Evolutionary conservation across 495 filamentous ascomycete species (phyloP).

Genomic region (Parathielavia appendiculata): DNA sequence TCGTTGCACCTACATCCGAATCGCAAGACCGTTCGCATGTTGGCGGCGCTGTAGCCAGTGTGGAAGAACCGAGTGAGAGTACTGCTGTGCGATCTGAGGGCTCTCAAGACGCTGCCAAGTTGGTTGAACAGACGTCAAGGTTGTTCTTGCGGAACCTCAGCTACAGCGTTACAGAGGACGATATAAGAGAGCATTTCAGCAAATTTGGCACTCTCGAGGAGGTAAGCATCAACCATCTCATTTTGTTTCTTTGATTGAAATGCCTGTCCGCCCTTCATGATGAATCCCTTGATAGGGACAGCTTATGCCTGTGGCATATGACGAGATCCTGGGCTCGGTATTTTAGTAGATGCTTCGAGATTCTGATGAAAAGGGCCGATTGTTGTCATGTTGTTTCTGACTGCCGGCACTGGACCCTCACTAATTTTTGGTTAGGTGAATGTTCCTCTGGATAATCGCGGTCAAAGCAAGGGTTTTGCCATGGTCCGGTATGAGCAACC

Average conservation of each 20-base stretch:
- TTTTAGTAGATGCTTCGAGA: conserved; percentile 62
- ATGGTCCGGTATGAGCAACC: conserved; percentile 72
- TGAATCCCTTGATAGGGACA: conserved; percentile 99
- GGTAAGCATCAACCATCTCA: conserved; percentile 52
- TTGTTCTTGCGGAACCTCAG: conserved; percentile 87
- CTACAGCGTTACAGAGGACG: conserved; percentile 72
- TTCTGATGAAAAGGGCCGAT: conserved; percentile 39
- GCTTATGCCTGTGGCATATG: conserved; percentile 69
- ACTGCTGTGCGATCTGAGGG: conserved; percentile 25
- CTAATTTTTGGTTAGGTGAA: conserved; percentile 60
- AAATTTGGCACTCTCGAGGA: conserved; percentile 73
- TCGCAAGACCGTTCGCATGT: conserved; percentile 22
- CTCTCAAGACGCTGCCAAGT: conserved; percentile 36
- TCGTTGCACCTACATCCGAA: conserved; percentile 18
- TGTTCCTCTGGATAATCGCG: conserved; percentile 63
- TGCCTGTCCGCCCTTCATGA: conserved; percentile 52
- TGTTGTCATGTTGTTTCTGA: conserved; percentile 23
- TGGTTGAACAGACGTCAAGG: conserved; percentile 56
- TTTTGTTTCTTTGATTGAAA: conserved; percentile 18
- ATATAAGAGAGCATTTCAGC: conserved; percentile 65
- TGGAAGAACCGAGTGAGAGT: conserved; percentile 24
- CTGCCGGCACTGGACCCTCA: conserved; percentile 18
- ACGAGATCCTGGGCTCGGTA: conserved; percentile 55
- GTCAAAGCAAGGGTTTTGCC: conserved; percentile 78
- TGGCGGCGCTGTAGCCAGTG: conserved; percentile 21